These are phyloP conservation scores for Pseudopithomyces maydicus DNA, from an alignment of 2,329 filamentous ascomycete species.

Conservation along the genomic window DNA sequence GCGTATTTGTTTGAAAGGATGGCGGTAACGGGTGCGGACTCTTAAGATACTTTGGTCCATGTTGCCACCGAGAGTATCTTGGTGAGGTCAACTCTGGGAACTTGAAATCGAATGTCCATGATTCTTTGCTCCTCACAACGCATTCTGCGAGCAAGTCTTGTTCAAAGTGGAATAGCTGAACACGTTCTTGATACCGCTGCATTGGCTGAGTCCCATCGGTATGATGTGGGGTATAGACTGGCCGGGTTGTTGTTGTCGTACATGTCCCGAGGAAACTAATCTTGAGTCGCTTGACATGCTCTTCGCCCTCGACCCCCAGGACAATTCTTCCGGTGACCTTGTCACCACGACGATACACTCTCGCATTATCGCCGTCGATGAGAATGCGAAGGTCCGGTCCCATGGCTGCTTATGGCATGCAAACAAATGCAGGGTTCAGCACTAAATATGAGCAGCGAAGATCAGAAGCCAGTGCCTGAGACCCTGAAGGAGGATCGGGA, in stretches of 20 bases:
- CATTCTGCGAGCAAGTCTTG: slow-evolving; percentile 24
- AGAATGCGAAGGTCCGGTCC: slow-evolving; percentile 32
- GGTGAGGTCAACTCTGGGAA: slow-evolving; percentile 39
- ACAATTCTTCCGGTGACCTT: slow-evolving; percentile 40
- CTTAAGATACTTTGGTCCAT: slow-evolving; percentile 34
- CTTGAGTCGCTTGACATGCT: slow-evolving; percentile 32
- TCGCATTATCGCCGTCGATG: slow-evolving; percentile 36
- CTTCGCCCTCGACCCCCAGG: slow-evolving; percentile 33
- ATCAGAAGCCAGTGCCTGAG: slow-evolving; percentile 3
- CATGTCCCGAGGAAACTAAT: slow-evolving; percentile 38
- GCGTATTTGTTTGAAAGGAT: slow-evolving; percentile 35
- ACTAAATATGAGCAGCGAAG: slow-evolving; percentile 24
- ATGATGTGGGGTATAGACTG: slow-evolving; percentile 24
- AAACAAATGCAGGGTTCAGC: slow-evolving; percentile 34
- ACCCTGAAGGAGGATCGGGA: slow-evolving; percentile 4
- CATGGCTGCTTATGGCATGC: slow-evolving; percentile 26
- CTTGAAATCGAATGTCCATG: slow-evolving; percentile 42
- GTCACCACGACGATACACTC: slow-evolving; percentile 37
- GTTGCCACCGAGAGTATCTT: slow-evolving; percentile 30
- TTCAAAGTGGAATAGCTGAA: slow-evolving; percentile 36
- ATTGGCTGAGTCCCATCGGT: slow-evolving; percentile 17
- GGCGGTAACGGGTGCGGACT: slow-evolving; percentile 41
- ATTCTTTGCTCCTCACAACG: slow-evolving; percentile 33
- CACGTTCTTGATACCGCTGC: slow-evolving; percentile 33
- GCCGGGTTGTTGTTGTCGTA: slow-evolving; percentile 38